Conservation (phyloP, 2,329 filamentous ascomycete species). For the Sarocladium strictum region DNA sequence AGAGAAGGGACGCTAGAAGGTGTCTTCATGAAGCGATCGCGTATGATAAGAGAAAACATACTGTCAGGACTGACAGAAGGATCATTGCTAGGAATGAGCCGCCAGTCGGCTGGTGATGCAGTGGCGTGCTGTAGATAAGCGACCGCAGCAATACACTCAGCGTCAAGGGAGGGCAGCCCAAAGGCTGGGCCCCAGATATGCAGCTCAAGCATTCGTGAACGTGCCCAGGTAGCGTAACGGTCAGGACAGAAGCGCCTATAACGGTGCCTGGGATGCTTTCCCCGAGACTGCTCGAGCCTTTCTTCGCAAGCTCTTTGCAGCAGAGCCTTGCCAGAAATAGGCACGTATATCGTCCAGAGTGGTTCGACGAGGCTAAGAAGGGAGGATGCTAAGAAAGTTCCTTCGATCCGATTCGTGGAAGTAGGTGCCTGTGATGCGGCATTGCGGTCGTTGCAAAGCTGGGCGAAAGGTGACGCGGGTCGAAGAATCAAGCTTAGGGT, state of each 20-base stretch:
- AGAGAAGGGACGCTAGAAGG: slow-evolving; percentile 9
- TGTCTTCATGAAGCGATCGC: slow-evolving; percentile 13
- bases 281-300: neutral
- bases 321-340: too few relatives aligned
- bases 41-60: slow-evolving; percentile 34
- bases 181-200: slow-evolving; percentile 91
- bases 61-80: slow-evolving; percentile 64
- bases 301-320: neutral
- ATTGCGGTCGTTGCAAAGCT: neutral
- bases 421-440: too few relatives aligned
- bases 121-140: slow-evolving; percentile 66
- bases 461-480: neutral
- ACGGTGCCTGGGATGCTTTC: neutral
- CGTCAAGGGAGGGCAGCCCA: slow-evolving; percentile 80
- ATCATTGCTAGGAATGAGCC: slow-evolving; percentile 67
- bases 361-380: too few relatives aligned
- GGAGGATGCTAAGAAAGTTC: neutral
- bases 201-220: slow-evolving; percentile 51
- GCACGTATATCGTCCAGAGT: neutral
- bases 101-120: slow-evolving; percentile 52
- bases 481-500: neutral
- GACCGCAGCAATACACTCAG: slow-evolving; percentile 81
- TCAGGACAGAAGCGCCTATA: neutral
- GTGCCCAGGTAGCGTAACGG: neutral
- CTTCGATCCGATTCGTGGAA: neutral